These are phyloP conservation scores for Tulasnella sp. DNA, from an alignment of 768 basidiomycete genomes.

Conservation along the genomic window DNA sequence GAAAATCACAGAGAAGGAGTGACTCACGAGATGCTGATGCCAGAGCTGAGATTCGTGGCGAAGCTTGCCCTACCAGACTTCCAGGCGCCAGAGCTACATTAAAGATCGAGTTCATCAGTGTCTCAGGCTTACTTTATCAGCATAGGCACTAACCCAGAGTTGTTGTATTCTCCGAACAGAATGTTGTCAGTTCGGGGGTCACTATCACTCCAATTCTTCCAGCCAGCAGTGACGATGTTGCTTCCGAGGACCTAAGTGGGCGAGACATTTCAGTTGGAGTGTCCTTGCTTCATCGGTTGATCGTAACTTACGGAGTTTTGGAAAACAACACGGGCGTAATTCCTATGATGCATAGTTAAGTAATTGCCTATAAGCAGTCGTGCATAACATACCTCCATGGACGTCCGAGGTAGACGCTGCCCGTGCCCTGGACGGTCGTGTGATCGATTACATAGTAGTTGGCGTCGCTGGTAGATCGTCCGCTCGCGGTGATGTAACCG, in stretches of 20 bases:
- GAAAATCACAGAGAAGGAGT: background rate
- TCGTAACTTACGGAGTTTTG: constrained; percentile 39
- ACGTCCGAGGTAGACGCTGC: constrained; percentile 25
- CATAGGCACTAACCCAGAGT: constrained; percentile 19
- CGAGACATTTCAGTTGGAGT: constrained; percentile 26
- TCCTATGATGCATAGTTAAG: background rate
- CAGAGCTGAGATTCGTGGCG: constrained; percentile 26
- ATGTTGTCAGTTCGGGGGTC: constrained; percentile 33
- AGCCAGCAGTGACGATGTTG: constrained; percentile 34
- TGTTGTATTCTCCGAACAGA: constrained; percentile 36
- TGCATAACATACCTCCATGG: constrained; percentile 9
- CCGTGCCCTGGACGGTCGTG: background rate
- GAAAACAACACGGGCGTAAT: constrained; percentile 42
- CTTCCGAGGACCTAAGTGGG: constrained; percentile 34
- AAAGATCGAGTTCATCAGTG: background rate
- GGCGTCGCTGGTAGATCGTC: constrained; percentile 9
- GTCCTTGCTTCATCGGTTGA: background rate
- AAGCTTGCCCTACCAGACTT: constrained; percentile 23
- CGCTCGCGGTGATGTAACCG: constrained; percentile 29
- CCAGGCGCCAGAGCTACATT: constrained; percentile 28
- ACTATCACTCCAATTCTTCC: constrained; percentile 33
- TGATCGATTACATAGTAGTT: constrained; percentile 29
- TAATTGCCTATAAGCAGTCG: background rate
- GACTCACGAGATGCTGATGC: constrained; percentile 21
- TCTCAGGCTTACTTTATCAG: background rate